Evolutionary conservation across 108 stramenopile genomes (phyloP), one percentile per base, ranked within the genome.

Genomic region (Aurantiochytrium sp.): DNA sequence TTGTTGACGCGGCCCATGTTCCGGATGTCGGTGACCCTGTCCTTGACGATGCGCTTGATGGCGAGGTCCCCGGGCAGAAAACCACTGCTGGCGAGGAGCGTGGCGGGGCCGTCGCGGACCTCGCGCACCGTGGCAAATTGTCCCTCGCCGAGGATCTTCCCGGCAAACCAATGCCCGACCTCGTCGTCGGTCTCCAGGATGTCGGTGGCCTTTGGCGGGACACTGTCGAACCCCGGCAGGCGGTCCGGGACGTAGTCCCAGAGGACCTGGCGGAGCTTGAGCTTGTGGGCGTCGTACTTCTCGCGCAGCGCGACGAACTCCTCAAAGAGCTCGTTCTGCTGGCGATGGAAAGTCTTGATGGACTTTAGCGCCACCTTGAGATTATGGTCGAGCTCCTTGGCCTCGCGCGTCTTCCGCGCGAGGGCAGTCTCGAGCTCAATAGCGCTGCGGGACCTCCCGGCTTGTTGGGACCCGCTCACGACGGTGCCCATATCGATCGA

Each of bases 251-350:
- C 24, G 4, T 48, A 81, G 39, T 81, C 73, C 73, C 73, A 81
- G 6, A 81, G 73, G 10, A 81, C 73, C 45, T 81, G 39, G 39
- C 73, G 73, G 19, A 81, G 39, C 30, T 48, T 41, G 39, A 27
- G n/a, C 30, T 81, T 81, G 27, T 48, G 73, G 10, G 39, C 27
- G 24, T 81, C 73, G 30, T 81, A 81, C 3, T 81, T 81, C 12
- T 41, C 39, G 12, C 73, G 73, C 10, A 81, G 73, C 6, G 73
- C 73, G 19, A 81, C 73, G 2, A 81, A 81, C 3, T 81, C 73
- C 6, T 81, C 73, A 81, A 81, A 81, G 42, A 81, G 45, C 45
- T 81, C 73, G 24, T 81, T 81, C 32, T 81, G 73, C 24, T 81
- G 73, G 6, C 45, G 21, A 24, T 81, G 73, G 24, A 81, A 81